Evolutionary conservation across 148 eudicot species (phyloP), one percentile per base, ranked within the genome.

Genomic region (Amaranthus palmeri): DNA sequence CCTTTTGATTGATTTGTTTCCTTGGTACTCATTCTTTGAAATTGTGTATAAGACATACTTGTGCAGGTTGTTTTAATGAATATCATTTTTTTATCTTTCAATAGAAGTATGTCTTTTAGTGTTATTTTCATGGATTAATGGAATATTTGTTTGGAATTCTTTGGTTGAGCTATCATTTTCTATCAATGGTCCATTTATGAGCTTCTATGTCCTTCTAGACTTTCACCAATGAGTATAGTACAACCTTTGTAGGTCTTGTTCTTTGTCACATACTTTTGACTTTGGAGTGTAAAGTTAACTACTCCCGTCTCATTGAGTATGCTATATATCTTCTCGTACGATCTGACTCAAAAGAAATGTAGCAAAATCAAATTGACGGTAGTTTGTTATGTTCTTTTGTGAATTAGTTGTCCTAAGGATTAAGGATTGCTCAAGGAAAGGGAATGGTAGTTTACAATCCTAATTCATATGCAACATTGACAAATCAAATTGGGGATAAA

Each of bases 41-140:
- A 67, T 0, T 72, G 80, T 80, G 74, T 76, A 76, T 72, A 81
- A 18, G 61, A 72, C 58, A 42, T 68, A 54, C 69, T 52, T 74
- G 74, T 79, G 81, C 74, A 64, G 67, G 42, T 41, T 79, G 64
- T 65, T 68, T 61, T 66, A 74, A 50, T 63, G 45, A 44, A 60
- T 67, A 49, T 59, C 42, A 42, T 74, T 73, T 54, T 25, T 25
- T 42, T 18, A 8, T 36, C 48, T 41, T 51, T 53, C 1, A 36
- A 40, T n/a, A 18, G 56, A 64, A 13, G 7, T 67, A 56, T 65
- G 45, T 47, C 53, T 66, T 55, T 67, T 40, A n/a, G 43, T 57
- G 46, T 45, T 44, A 36, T 54, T 18, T 67, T 67, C 2, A 4
- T 54, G 55, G 57, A 63, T 65, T 56, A 48, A 74, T 74, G 65